Percentiles rank a stretch among this genome's conserved stretches.
These are phyloP conservation scores for Ceratocystis harringtonii DNA, from an alignment of 2,329 filamentous ascomycete species.

Conservation along the genomic window DNA sequence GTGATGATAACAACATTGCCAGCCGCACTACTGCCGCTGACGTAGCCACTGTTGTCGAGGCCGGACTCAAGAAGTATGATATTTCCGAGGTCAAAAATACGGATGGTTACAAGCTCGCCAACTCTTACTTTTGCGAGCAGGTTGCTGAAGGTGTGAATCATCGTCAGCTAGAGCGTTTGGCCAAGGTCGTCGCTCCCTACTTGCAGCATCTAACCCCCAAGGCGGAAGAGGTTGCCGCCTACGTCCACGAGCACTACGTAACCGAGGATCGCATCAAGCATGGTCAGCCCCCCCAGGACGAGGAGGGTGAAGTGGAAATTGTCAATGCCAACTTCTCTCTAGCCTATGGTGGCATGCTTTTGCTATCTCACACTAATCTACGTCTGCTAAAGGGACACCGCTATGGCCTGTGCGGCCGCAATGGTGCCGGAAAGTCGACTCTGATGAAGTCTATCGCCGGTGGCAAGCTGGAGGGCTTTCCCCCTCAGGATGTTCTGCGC, in stretches of 20 bases:
- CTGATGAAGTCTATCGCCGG: conserved; percentile 93
- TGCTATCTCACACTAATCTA: conserved; percentile 90
- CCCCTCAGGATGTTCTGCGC: conserved; percentile 75
- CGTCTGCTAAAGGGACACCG: conserved; percentile 90
- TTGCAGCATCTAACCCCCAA: conserved; percentile 54
- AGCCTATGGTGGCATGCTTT: conserved; percentile 92
- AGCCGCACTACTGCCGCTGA: conserved; percentile 57
- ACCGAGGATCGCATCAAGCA: conserved; percentile 79
- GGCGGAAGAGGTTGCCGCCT: conserved; percentile 49
- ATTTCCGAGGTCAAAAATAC: conserved; percentile 46
- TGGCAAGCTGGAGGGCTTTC: conserved; percentile 94
- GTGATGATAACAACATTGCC: conserved; percentile 44
- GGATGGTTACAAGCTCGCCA: conserved; percentile 36
- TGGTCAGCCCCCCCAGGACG: conserved; percentile 69
- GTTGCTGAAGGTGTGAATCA: conserved; percentile 78
- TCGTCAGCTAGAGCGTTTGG: conserved; percentile 60
- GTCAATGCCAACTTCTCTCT: conserved; percentile 97
- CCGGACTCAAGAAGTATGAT: conserved; percentile 56
- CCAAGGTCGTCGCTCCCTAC: conserved; percentile 56
- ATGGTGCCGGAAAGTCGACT: conserved; percentile 97
- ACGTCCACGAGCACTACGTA: conserved; percentile 62
- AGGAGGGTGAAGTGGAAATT: conserved; percentile 87
- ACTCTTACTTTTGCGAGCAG: conserved; percentile 66
- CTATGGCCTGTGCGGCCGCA: conserved; percentile 91
- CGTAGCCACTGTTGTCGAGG: conserved; percentile 58